Evolutionary conservation across 2,329 filamentous ascomycete species (phyloP), one percentile per base, ranked within the genome.

Genomic region (Thermomyces lanuginosus): DNA sequence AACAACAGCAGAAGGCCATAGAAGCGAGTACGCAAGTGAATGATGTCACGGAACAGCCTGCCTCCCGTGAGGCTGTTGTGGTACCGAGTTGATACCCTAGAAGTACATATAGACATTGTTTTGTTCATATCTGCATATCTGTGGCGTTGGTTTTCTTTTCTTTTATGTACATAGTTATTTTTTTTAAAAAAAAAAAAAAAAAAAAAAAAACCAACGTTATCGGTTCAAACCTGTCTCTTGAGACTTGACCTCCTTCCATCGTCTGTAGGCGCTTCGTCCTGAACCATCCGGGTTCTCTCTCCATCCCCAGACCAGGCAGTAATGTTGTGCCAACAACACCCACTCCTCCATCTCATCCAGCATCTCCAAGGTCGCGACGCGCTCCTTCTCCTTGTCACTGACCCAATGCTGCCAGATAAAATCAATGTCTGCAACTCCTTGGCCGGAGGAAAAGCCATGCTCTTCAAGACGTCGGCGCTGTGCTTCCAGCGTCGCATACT

Each of bases 271-370:
- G n/a, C n/a, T n/a, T n/a, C n/a, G n/a, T n/a, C n/a, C n/a, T n/a
- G n/a, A n/a, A n/a, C n/a, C n/a, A n/a, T n/a, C n/a, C n/a, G n/a
- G n/a, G n/a, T n/a, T 48, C 16, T 72, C 70, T 40, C 69, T 73
- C 69, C 78, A 91, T 1, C 75, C 89, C 86, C 86, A 95, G 3
- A 72, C 74, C 22, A 98, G 66, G 36, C 84, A 73, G 45, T 98
- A 98, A 60, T 98, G 89, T 37, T 67, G 70, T 1, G 83, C 80
- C 40, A 98, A 54, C 39, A 98, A 53, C 43, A 76, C 65, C 77
- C 89, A 92, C 56, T 98, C 89, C 53, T 98, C 89, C 13, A 93
- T 66, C 54, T 98, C 89, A 55, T 98, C 89, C 35, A 98, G 53
- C 43, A 89, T 83, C 50, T 98, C 84, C 14, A 93, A 49, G 7